A percentile compares a stretch with the other conserved stretches of the same genome.
Conservation (phyloP, 2,329 filamentous ascomycete genomes). For the Aspergillus sp. region DNA sequence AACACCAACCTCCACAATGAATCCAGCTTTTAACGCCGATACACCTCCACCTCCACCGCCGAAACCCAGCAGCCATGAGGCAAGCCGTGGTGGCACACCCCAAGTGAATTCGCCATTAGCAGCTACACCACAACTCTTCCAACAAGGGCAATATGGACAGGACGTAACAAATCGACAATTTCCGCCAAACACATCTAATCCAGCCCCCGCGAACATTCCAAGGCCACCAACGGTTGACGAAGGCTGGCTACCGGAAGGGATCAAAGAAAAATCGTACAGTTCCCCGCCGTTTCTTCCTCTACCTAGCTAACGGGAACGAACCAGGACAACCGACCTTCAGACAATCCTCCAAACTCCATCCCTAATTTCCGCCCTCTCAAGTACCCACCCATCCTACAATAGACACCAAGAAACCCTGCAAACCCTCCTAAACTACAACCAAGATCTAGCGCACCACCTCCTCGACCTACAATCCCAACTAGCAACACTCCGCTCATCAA, state of each 20-base stretch:
- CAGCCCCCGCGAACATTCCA: slow-evolving; percentile 18
- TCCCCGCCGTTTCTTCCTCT: slow-evolving; percentile 17
- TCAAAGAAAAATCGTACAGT: slow-evolving; percentile 81
- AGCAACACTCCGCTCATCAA: slow-evolving; percentile 58
- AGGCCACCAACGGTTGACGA: slow-evolving; percentile 53
- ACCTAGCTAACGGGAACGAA: not conserved
- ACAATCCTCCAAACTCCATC: slow-evolving; percentile 70
- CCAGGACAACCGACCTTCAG: slow-evolving; percentile 57
- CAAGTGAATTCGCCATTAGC: slow-evolving; percentile 47
- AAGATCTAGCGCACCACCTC: slow-evolving; percentile 60
- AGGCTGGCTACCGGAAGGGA: slow-evolving; percentile 70
- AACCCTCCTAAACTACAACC: slow-evolving; percentile 68
- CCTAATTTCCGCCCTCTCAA: slow-evolving; percentile 74
- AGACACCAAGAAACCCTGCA: slow-evolving; percentile 66
- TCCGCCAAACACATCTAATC: slow-evolving; percentile 9
- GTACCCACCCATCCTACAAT: slow-evolving; percentile 70
- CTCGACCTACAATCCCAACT: slow-evolving; percentile 50
- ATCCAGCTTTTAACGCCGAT: slow-evolving; percentile 46
- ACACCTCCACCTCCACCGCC: slow-evolving; percentile 69
- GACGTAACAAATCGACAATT: slow-evolving; percentile 9
- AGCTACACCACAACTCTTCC: slow-evolving; percentile 42
- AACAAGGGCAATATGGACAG: slow-evolving; percentile 24
- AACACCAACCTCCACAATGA: slow-evolving; percentile 21
- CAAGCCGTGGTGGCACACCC: slow-evolving; percentile 67
- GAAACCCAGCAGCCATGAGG: slow-evolving; percentile 68